A percentile compares a stretch with the other conserved stretches of the same genome.
phyloP scores from a whole-genome alignment of 2,329 filamentous ascomycete species.

The Phyllosticta capitalensis region DNA sequence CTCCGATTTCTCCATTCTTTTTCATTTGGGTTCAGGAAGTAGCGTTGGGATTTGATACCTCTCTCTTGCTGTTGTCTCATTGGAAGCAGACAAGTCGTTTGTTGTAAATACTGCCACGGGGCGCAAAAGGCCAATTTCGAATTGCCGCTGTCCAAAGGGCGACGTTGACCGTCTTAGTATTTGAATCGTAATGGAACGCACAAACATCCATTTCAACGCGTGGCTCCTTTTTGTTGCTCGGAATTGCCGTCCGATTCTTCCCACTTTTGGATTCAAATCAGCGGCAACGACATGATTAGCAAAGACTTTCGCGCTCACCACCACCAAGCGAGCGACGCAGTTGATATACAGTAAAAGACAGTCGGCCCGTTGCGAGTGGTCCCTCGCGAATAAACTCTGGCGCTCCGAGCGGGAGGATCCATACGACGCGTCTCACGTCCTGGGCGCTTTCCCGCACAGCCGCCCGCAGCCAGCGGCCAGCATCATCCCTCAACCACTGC shows the following conservation, averaged over 20 bases:
- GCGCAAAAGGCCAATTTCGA: background rate
- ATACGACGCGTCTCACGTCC: background rate
- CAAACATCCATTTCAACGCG: background rate
- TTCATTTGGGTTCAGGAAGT: background rate
- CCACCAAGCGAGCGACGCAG: background rate
- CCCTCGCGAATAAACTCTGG: background rate
- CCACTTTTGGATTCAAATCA: background rate
- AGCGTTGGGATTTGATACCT: constrained; percentile 7
- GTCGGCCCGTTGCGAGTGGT: background rate
- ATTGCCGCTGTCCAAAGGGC: background rate
- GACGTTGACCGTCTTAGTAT: background rate
- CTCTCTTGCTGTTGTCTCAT: background rate
- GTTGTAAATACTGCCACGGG: background rate
- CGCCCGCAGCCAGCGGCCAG: background rate
- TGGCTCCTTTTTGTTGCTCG: too few relatives aligned
- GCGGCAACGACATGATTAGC: background rate
- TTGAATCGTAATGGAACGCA: background rate
- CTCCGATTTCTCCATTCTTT: background rate
- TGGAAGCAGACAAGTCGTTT: background rate
- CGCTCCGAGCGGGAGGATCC: background rate
- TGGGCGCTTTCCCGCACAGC: background rate
- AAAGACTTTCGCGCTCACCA: background rate
- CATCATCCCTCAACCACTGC: background rate
- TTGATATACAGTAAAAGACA: background rate
- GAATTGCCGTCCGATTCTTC: too few relatives aligned